phyloP scores from a whole-genome alignment of 495 filamentous ascomycete genomes.

The Tuber calosporum region DNA sequence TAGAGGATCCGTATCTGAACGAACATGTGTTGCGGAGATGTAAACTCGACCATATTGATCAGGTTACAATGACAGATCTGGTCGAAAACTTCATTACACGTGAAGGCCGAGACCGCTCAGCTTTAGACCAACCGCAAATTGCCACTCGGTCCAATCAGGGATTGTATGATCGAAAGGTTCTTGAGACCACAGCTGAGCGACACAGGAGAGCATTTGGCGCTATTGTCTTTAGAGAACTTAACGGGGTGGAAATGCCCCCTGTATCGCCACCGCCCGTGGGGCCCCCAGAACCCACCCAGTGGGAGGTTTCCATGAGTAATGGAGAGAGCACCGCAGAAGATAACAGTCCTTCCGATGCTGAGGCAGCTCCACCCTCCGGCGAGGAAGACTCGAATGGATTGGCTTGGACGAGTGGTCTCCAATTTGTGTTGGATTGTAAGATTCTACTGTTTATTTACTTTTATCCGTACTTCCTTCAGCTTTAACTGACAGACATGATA shows the following conservation, averaged over 20 bases:
- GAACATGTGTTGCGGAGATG: conserved; percentile 26
- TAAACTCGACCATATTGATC: conserved; percentile 30
- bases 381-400: neutral
- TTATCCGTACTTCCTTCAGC: neutral
- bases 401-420: neutral
- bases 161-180: conserved; percentile 34
- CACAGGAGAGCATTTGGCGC: conserved; percentile 27
- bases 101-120: conserved; percentile 30
- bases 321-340: neutral
- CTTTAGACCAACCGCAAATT: conserved; percentile 33
- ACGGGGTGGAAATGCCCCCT: neutral
- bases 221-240: conserved; percentile 12
- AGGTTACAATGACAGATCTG: conserved; percentile 37
- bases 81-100: conserved; percentile 32
- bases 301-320: neutral
- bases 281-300: neutral
- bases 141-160: conserved; percentile 34
- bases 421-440: conserved; percentile 31
- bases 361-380: neutral
- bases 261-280: neutral
- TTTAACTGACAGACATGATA: conserved; percentile 3
- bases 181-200: conserved; percentile 27
- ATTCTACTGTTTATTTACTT: neutral
- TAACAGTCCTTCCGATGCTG: neutral
- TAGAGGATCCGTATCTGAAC: conserved; percentile 33